Base-by-base conservation (phyloP, 352 stramenopile genomes). In the Phytophthora cactorum region DNA sequence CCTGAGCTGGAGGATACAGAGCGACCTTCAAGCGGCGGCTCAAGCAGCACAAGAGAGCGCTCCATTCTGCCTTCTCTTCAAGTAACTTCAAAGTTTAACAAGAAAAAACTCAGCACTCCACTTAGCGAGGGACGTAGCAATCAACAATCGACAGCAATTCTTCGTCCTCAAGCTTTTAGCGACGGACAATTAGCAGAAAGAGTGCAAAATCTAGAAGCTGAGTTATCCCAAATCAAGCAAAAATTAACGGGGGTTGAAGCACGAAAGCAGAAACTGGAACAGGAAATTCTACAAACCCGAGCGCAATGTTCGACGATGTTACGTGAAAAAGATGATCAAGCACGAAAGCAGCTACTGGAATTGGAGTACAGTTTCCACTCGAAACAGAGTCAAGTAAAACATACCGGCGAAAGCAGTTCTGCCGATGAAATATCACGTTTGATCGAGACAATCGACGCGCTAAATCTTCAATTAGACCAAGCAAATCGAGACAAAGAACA, bases 391-490 rank as follows among this genome's bases (percentile, higher is more conserved):
- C 80, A 59, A 68, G 55, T 56, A 41, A 74, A 44, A 17, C 63
- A 46, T 55, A 47, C 28, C 1, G 45, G 8, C 29, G 66, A 54
- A 4, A 65, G n/a, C 9, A 65, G 53, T 7, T 68, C 78, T 7
- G 64, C 65, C 0, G 69, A 68, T n/a, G 82, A 91, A 22, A 73
- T 91, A 4, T 45, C 79, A 0, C 74, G 75, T 5, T 51, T 93
- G 1, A 90, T 95, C 17, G 86, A 95, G 59, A 91, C 81, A 0
- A 91, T 95, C 31, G 83, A 95, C 39, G 64, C 74, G 3, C 59
- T 95, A 0, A 86, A 86, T 31, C 47, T 66, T 3, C 84, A 95
- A 43, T 59, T 95, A 2, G 82, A 93, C 41, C 63, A 82, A 32
- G 58, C 74, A 0, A 82, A 81, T 10, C 41, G 59, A 4, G 72